These are phyloP conservation scores for Euphorbia tirucalli DNA, from an alignment of 345 rosid genomes.

Conservation along the genomic window DNA sequence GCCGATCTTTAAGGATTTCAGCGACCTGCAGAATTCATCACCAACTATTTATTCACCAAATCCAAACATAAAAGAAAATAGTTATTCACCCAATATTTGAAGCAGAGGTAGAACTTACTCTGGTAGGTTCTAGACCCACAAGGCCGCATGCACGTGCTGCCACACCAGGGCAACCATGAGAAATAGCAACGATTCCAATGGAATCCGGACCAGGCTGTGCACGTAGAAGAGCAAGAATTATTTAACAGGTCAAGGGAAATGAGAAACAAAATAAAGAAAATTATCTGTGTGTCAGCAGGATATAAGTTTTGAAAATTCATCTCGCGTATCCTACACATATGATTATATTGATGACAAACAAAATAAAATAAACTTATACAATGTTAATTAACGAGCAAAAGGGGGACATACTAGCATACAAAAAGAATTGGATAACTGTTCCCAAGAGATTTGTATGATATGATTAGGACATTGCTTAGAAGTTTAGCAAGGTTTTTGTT, in stretches of 20 bases:
- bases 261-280: background rate
- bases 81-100: background rate
- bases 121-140: constrained; percentile 98
- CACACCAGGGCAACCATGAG: constrained; percentile 99
- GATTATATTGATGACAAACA: background rate
- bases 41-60: background rate
- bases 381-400: background rate
- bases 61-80: background rate
- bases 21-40: constrained; percentile 57
- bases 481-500: constrained; percentile 14
- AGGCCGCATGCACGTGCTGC: constrained; percentile 99
- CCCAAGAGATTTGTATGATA: constrained; percentile 1
- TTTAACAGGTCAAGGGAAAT: background rate
- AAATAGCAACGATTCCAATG: constrained; percentile 99
- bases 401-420: constrained; percentile 4
- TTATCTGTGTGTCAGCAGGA: background rate
- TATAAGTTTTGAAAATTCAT: background rate
- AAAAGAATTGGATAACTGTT: background rate
- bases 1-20: constrained; percentile 98
- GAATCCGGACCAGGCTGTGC: constrained; percentile 99
- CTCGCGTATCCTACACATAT: background rate
- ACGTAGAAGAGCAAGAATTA: background rate
- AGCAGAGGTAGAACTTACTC: constrained; percentile 49
- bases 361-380: background rate
- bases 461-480: constrained; percentile 20